These are phyloP conservation scores for Solanum sitiens DNA, from an alignment of 257 asterid species.

Conservation along the genomic window DNA sequence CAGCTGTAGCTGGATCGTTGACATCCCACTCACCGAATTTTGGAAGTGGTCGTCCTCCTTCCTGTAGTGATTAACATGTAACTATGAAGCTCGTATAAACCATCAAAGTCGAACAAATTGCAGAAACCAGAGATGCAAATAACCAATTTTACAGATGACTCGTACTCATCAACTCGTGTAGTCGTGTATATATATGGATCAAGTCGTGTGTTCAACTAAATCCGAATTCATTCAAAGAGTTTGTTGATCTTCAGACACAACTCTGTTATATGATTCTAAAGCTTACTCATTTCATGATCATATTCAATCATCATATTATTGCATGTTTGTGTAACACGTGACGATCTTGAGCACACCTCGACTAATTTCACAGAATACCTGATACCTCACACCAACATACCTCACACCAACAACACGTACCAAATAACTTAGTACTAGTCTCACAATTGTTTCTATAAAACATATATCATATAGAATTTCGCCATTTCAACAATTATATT, in stretches of 20 bases:
- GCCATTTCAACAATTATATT: neutral
- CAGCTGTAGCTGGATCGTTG: slow-evolving; percentile 57
- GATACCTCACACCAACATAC: neutral
- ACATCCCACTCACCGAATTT: slow-evolving; percentile 79
- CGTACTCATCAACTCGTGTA: neutral
- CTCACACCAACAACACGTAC: neutral
- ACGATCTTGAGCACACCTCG: no score
- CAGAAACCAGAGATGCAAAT: neutral
- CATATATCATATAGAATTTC: neutral
- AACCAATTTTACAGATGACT: neutral
- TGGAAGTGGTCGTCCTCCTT: slow-evolving; percentile 44
- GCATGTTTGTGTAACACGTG: no score
- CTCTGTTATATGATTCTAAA: neutral
- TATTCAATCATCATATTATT: neutral
- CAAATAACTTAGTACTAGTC: neutral
- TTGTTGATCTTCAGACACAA: no score
- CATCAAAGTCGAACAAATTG: neutral
- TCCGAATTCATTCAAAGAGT: no score
- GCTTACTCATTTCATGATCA: neutral
- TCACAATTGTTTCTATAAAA: neutral
- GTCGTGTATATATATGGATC: no score
- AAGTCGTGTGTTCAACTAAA: no score
- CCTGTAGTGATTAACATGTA: slow-evolving; percentile 8
- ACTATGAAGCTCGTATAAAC: neutral
- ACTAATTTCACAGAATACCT: neutral